phyloP scores from a whole-genome alignment of 2,329 filamentous ascomycete genomes.

The Chaetomium strumarium region DNA sequence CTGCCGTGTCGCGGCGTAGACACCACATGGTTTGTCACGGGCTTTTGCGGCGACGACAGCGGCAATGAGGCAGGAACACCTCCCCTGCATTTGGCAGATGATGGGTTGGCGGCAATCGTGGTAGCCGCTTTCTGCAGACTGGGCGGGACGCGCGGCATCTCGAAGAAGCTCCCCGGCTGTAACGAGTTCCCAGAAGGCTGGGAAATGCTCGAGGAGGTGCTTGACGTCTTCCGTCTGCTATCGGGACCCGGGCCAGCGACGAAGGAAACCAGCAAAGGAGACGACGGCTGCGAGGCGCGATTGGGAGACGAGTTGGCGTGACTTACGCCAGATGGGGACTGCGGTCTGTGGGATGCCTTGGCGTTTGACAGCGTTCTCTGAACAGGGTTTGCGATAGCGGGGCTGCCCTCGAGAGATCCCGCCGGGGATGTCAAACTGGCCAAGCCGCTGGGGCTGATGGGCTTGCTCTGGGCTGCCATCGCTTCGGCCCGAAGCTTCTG shows the following conservation, averaged over 20 bases:
- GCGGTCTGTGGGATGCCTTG: slow-evolving; percentile 70
- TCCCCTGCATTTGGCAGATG: slow-evolving; percentile 52
- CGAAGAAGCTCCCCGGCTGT: slow-evolving; percentile 65
- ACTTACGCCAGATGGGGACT: slow-evolving; percentile 75
- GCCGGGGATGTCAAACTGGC: slow-evolving; percentile 51
- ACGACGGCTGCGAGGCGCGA: slow-evolving; percentile 71
- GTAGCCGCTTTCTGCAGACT: slow-evolving; percentile 56
- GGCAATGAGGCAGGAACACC: slow-evolving; percentile 44
- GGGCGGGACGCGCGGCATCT: slow-evolving; percentile 59
- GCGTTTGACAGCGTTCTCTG: slow-evolving; percentile 79
- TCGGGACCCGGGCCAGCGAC: slow-evolving; percentile 78
- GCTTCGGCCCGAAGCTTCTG: slow-evolving; percentile 92
- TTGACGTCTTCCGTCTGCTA: slow-evolving; percentile 80
- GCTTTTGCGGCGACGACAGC: slow-evolving; percentile 61
- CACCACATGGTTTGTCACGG: slow-evolving; percentile 31
- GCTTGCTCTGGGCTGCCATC: slow-evolving; percentile 60
- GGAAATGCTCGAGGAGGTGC: slow-evolving; percentile 76
- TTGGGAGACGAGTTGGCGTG: slow-evolving; percentile 83
- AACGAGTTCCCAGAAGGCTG: slow-evolving; percentile 65
- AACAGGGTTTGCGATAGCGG: slow-evolving; percentile 70
- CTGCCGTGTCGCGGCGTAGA: slow-evolving; percentile 55
- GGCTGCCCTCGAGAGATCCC: slow-evolving; percentile 75
- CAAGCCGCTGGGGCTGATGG: slow-evolving; percentile 39
- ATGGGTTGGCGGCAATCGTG: slow-evolving; percentile 47
- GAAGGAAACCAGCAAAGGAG: slow-evolving; percentile 93